phyloP scores from a whole-genome alignment of 1,284 basidiomycete species.

The Inonotus obliquus region DNA sequence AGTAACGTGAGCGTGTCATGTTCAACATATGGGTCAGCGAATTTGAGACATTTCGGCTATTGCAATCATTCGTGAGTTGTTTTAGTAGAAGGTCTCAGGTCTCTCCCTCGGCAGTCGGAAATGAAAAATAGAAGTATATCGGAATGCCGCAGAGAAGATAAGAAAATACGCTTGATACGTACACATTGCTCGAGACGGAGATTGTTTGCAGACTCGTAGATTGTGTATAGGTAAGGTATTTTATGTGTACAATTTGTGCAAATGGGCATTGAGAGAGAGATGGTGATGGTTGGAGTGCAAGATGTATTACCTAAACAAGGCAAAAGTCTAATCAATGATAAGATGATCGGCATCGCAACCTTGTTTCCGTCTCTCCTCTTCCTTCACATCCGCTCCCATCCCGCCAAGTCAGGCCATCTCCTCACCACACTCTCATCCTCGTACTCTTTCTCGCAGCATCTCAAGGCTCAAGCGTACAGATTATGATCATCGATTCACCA shows the following conservation, averaged over 20 bases:
- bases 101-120: neutral
- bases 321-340: neutral
- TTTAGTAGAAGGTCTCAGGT: slow-evolving; percentile 4
- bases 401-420: neutral
- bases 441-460: neutral
- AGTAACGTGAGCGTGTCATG: slow-evolving; percentile 75
- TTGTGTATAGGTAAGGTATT: slow-evolving; percentile 72
- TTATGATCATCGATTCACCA: neutral
- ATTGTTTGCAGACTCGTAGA: slow-evolving; percentile 81
- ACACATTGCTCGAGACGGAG: slow-evolving; percentile 79
- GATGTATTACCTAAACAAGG: neutral
- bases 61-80: slow-evolving; percentile 8
- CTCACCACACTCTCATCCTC: neutral
- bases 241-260: slow-evolving; percentile 41
- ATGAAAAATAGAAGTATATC: slow-evolving; percentile 7
- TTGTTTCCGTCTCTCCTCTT: neutral
- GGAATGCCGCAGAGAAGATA: neutral
- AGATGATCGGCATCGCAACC: neutral
- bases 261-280: slow-evolving; percentile 13
- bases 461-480: neutral
- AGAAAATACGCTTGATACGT: slow-evolving; percentile 28
- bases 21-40: slow-evolving; percentile 89
- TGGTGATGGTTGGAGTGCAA: neutral
- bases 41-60: slow-evolving; percentile 59
- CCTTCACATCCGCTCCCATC: neutral